Base-by-base conservation (phyloP, 306 rosid genomes). In the Medicago arabica region DNA sequence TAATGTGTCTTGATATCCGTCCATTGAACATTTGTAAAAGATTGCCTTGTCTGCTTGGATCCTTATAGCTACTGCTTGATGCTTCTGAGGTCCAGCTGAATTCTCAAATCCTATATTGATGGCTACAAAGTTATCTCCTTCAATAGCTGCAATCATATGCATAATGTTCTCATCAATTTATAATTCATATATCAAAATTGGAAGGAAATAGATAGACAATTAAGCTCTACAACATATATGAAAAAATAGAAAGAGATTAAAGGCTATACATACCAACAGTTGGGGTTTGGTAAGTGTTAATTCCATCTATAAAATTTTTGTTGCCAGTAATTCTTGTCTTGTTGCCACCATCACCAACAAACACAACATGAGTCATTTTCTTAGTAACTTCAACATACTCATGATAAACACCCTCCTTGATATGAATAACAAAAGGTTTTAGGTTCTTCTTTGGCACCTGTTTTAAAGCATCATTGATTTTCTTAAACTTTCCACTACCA, bases 11-110 rank as follows among this genome's bases (percentile, higher is more conserved):
- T 93, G 92, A 84, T 84, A 88, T 0, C 90, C 97, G 4, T 89
- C 93, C 77, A 93, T 83, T 0, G 82, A 16, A 63, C 98, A 93
- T 19, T 49, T 83, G 74, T 83, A 88, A 75, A 93, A 89, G 16
- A 86, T 65, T 4, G 90, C 34, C 25, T 57, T 69, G 83, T 93
- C 98, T 3, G 89, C 84, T 80, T 88, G 86, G 47, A 89, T 97
- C 34, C 93, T 82, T 34, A 89, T 3, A 8, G 98, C 98, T 7
- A 88, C 93, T 3, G 98, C 98, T 74, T 93, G 92, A 58, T 83
- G 89, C 51, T 88, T 89, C 0, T 67, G 49, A 0, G 96, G 74
- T 0, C 97, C 96, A 1, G 98, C 97, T 0, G 86, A 14, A 80
- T 93, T 93, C 83, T 88, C 96, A 31, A 91, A 81, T 16, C 97